Percentiles rank a stretch among this genome's conserved stretches.
phyloP scores from a whole-genome alignment of 1,284 basidiomycete species.

The Microbotryum lychnidis-dioicae region DNA sequence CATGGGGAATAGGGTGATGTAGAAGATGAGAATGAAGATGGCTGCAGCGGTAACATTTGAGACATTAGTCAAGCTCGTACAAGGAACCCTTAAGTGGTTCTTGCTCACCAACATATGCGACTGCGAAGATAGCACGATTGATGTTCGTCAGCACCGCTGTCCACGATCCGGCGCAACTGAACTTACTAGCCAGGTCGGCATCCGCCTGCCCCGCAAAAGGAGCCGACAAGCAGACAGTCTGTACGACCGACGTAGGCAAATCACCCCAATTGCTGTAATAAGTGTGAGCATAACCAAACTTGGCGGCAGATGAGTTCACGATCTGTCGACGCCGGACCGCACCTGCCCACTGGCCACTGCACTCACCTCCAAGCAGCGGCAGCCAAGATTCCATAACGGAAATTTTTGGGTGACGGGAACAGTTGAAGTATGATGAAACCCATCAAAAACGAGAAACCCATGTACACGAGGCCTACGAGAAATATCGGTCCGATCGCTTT shows the following conservation, averaged over 20 bases:
- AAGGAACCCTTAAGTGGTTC: too few relatives aligned
- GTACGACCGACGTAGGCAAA: slow-evolving; percentile 39
- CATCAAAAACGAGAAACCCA: slow-evolving; percentile 34
- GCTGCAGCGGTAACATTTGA: too few relatives aligned
- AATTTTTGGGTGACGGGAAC: slow-evolving; percentile 1
- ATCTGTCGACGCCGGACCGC: background rate
- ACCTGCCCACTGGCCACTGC: background rate
- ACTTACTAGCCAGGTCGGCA: slow-evolving; percentile 38
- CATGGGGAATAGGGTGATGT: slow-evolving; percentile 13
- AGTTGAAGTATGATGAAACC: slow-evolving; percentile 28
- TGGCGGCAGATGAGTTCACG: slow-evolving; percentile 39
- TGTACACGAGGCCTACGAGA: slow-evolving; percentile 14
- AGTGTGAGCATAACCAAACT: background rate
- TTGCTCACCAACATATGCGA: background rate
- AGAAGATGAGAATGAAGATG: slow-evolving; percentile 9
- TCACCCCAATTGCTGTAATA: background rate
- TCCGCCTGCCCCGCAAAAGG: slow-evolving; percentile 17
- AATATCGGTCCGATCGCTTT: slow-evolving; percentile 50
- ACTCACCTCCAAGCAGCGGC: background rate
- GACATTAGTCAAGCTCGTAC: too few relatives aligned
- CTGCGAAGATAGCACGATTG: background rate
- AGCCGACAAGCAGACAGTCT: slow-evolving; percentile 9
- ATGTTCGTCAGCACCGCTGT: background rate
- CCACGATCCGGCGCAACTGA: background rate
- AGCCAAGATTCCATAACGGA: slow-evolving; percentile 3